A percentile compares a stretch with the other conserved stretches of the same genome.
These are phyloP conservation scores for Secale cereale DNA, from an alignment of 176 grass and related monocot genomes.

Conservation along the genomic window DNA sequence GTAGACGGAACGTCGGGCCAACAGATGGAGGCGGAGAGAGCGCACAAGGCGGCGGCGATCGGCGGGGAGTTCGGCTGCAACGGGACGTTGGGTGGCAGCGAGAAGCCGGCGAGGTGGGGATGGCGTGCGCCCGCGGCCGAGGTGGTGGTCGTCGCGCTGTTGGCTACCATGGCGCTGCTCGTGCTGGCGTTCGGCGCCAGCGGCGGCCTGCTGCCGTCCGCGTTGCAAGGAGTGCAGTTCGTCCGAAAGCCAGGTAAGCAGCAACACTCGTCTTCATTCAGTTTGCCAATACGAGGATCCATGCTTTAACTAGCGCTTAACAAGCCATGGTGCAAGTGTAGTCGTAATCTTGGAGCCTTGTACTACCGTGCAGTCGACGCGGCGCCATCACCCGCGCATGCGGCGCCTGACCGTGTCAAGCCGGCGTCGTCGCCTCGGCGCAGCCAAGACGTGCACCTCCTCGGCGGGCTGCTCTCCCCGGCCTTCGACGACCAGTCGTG, in stretches of 20 bases:
- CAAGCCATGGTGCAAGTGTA: background rate
- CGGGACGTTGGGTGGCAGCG: background rate
- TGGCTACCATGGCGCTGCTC: conserved; percentile 10
- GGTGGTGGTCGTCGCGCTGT: background rate
- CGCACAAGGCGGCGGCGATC: background rate
- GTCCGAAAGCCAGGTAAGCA: conserved; percentile 1
- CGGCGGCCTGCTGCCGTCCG: background rate
- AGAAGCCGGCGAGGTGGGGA: background rate
- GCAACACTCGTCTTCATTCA: background rate
- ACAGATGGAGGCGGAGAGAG: background rate
- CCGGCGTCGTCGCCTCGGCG: background rate
- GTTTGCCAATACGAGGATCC: background rate
- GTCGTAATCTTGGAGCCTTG: background rate
- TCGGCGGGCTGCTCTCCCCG: conserved; percentile 63
- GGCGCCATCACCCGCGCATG: background rate
- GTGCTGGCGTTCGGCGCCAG: background rate
- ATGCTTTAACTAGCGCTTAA: too few relatives aligned
- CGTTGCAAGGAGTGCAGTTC: background rate
- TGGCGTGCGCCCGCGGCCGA: background rate
- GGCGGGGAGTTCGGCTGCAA: background rate
- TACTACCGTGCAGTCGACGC: background rate
- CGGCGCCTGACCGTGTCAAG: background rate
- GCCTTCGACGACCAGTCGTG: conserved; percentile 40
- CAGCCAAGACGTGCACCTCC: conserved; percentile 36
- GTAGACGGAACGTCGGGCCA: background rate